phyloP scores from a whole-genome alignment of 805 yeast species.

The Zygoascus flipseniorum region DNA sequence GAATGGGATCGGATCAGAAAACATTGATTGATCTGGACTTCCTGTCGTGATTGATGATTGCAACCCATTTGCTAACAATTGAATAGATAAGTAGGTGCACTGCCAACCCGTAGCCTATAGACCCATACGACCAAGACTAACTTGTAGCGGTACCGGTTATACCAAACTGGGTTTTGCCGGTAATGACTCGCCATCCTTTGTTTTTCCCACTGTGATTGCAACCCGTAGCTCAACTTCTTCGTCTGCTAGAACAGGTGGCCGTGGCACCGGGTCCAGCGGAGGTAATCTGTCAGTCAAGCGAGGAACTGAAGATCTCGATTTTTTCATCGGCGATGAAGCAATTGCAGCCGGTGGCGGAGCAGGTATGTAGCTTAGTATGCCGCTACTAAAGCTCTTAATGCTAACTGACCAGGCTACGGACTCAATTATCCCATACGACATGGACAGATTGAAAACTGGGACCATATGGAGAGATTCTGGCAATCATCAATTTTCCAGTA shows the following conservation, averaged over 20 bases:
- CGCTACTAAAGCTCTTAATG: not conserved
- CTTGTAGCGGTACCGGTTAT: constrained; percentile 85
- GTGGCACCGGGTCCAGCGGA: constrained; percentile 22
- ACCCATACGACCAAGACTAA: not conserved
- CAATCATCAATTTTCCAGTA: constrained; percentile 94
- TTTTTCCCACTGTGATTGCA: constrained; percentile 94
- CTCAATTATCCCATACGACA: constrained; percentile 90
- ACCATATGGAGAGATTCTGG: constrained; percentile 99
- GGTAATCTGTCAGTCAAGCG: constrained; percentile 55
- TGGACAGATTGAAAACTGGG: constrained; percentile 99
- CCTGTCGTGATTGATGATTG: not conserved
- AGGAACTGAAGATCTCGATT: constrained; percentile 91
- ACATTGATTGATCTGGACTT: not conserved
- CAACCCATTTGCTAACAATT: not conserved
- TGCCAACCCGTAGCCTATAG: not conserved
- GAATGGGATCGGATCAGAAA: not conserved
- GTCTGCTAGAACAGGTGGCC: constrained; percentile 34
- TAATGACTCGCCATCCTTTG: constrained; percentile 94
- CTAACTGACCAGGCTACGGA: constrained; percentile 45
- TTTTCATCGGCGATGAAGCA: constrained; percentile 94
- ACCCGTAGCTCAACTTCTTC: constrained; percentile 37
- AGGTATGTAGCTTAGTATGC: constrained; percentile 17
- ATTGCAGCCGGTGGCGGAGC: constrained; percentile 85
- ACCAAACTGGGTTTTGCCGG: constrained; percentile 98
- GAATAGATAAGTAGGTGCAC: constrained; percentile 27